Evolutionary conservation across 129 eudicot species (phyloP), one percentile per base, ranked within the genome.

Genomic region (Tanacetum coccineum): DNA sequence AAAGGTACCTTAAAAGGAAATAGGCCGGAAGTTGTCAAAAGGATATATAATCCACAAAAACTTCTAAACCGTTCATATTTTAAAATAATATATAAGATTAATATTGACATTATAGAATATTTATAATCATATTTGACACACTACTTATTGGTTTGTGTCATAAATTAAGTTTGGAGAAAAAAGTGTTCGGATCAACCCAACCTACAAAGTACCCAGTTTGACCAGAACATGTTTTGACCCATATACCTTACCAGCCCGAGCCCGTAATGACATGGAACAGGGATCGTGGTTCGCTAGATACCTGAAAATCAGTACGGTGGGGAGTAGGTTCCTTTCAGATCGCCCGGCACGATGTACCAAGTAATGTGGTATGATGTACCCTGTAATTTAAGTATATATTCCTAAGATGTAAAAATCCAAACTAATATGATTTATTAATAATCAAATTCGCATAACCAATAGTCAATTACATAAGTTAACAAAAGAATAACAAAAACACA

Each of bases 181-280:
- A 57, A 57, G 13, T 59, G 21, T 59, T 30, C 14, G 13, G 64
- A 44, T 59, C 64, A 59, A 59, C 17, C 45, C 20, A 22, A 59
- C 44, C 64, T 59, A 32, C 45, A 59, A 59, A 59, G 30, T 25
- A 57, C 62, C 13, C 14, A 64, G 9, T 64, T 22, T 46, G 69
- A 30, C 20, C 63, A 7, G 19, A 54, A 36, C 42, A 36, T 4
- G 22, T 54, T 19, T 25, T 58, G 18, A 58, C 63, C 0, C 18
- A 12, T 21, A 25, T 21, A 25, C 42, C 62, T 39, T n/a, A 13
- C 63, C 30, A 58, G 18, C 44, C 42, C 10, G 42, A 36, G 42
- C 42, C 42, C 42, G 10, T 36, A 36, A 36, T 36, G 42, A 36
- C 10, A 36, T 36, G 42, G 10, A 7, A 36, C 42, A 2, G 9